Evolutionary conservation across 1,284 basidiomycete species (phyloP).

Genomic region (Cryptococcus deneoformans): DNA sequence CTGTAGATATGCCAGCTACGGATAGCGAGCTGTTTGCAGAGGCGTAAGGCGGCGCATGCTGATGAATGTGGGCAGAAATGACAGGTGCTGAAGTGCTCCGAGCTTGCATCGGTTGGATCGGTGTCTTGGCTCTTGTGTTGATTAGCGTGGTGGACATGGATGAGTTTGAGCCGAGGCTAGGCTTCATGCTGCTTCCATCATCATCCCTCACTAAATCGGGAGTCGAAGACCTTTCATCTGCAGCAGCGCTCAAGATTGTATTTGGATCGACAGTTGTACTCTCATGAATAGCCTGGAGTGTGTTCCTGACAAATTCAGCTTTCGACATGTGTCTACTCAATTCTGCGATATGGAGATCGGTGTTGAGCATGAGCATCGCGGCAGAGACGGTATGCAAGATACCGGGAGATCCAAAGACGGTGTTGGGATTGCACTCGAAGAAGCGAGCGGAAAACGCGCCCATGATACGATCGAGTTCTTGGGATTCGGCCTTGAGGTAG

Average conservation of each 20-base stretch:
- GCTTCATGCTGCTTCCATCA: slow-evolving; percentile 49
- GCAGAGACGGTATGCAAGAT: slow-evolving; percentile 92
- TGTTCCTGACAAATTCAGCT: slow-evolving; percentile 90
- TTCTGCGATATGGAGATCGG: slow-evolving; percentile 94
- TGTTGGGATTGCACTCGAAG: slow-evolving; percentile 82
- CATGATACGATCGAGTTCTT: slow-evolving; percentile 95
- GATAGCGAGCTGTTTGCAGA: slow-evolving; percentile 17
- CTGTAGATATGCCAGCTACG: slow-evolving; percentile 6
- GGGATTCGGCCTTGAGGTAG: slow-evolving; percentile 92
- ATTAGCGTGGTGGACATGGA: slow-evolving; percentile 20
- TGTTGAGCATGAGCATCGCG: slow-evolving; percentile 91
- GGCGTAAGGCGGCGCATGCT: background rate
- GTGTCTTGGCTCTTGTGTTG: slow-evolving; percentile 15
- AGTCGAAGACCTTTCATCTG: slow-evolving; percentile 52
- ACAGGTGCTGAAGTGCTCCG: slow-evolving; percentile 37
- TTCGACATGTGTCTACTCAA: slow-evolving; percentile 85
- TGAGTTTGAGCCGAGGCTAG: slow-evolving; percentile 18
- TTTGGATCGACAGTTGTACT: slow-evolving; percentile 23
- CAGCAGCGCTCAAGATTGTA: background rate
- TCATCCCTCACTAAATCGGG: slow-evolving; percentile 68
- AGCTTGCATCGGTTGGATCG: slow-evolving; percentile 9
- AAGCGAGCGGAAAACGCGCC: slow-evolving; percentile 85
- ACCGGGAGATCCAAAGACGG: slow-evolving; percentile 75
- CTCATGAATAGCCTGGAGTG: slow-evolving; percentile 71
- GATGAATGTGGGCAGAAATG: background rate